These are phyloP conservation scores for Gossypioides kirkii DNA, from an alignment of 345 rosid genomes.

Conservation along the genomic window DNA sequence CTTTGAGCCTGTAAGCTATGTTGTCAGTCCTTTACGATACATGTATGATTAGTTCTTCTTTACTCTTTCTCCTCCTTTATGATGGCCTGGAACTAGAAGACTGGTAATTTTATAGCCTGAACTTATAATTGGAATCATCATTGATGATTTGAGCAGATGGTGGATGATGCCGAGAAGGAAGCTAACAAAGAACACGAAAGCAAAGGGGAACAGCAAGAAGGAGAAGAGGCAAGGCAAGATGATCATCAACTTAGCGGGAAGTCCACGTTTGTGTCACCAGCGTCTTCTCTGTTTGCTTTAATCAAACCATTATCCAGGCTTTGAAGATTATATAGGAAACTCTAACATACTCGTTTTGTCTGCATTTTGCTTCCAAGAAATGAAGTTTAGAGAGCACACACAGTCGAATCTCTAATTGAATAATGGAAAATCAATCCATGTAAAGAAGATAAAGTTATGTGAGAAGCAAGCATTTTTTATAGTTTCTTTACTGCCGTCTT, in stretches of 20 bases:
- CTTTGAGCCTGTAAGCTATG: not conserved
- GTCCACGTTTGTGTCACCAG: conserved; percentile 5
- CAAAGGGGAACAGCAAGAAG: conserved; percentile 10
- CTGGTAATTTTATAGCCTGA: not conserved
- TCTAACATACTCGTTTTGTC: conserved; percentile 1
- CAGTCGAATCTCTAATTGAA: not conserved
- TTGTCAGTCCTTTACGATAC: not conserved
- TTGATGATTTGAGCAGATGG: conserved; percentile 28
- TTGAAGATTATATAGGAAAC: conserved; percentile 2
- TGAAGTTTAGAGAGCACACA: not conserved
- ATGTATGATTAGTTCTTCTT: not conserved
- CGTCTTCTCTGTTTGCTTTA: conserved; percentile 21
- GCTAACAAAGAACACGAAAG: conserved; percentile 24
- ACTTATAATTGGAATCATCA: not conserved
- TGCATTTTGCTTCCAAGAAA: not conserved
- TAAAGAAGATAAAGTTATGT: not conserved
- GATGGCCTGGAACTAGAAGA: too few species aligned
- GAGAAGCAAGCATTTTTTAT: not conserved
- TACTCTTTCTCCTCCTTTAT: not conserved
- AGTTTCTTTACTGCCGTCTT: not conserved
- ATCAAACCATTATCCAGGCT: conserved; percentile 21
- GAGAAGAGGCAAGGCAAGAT: conserved; percentile 5
- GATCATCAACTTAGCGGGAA: not conserved
- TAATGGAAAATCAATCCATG: not conserved
- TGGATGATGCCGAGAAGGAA: conserved; percentile 50